Conservation (phyloP, 306 rosid species). For the Casuarina equisetifolia region DNA sequence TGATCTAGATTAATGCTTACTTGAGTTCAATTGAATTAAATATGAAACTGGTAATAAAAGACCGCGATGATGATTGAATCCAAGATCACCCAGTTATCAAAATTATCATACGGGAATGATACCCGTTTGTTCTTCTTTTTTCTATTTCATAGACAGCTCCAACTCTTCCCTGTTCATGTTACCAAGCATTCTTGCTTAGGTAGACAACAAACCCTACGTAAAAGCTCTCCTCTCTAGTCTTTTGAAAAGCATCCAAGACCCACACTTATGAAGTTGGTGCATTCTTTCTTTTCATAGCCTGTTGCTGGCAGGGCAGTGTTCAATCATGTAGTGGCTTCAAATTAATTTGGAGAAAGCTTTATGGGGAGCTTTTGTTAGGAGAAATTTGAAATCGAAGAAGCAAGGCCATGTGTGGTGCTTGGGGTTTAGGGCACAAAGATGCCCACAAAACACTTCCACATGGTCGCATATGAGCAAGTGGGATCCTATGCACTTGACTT, state of each 20-base stretch:
- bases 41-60: not conserved
- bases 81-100: not conserved
- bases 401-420: slow-evolving; percentile 16
- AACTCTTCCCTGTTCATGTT: no score
- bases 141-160: no score
- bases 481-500: not conserved
- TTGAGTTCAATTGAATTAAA: not conserved
- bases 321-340: not conserved
- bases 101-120: not conserved
- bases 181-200: no score
- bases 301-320: not conserved
- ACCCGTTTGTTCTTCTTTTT: no score
- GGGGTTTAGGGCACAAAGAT: slow-evolving; percentile 27
- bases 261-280: not conserved
- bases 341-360: no score
- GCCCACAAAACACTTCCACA: slow-evolving; percentile 11
- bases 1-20: not conserved
- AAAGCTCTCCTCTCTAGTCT: not conserved
- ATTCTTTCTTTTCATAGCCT: not conserved
- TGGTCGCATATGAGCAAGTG: not conserved
- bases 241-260: not conserved
- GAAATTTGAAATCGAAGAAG: not conserved
- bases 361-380: not conserved
- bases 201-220: no score
- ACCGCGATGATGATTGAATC: not conserved